Evolutionary conservation across 75 land plant genomes (phyloP), one percentile per base, ranked within the genome.

Genomic region (Cunninghamia lanceolata): DNA sequence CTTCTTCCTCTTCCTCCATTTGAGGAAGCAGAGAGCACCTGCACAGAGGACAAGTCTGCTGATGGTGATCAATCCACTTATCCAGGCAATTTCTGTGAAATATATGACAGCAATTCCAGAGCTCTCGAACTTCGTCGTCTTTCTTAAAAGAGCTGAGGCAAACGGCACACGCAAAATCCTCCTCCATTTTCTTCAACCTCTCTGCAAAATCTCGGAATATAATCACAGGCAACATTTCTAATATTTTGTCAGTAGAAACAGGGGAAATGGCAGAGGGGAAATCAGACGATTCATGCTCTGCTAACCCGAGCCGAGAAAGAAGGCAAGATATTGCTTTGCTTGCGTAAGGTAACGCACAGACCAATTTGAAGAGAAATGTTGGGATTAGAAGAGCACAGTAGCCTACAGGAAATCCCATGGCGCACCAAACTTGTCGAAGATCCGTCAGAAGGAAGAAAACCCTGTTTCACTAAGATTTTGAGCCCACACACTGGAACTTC

Each of bases 11-110:
- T 66, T 46, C 63, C 19, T 56, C 52, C 0, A 10, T 14, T 15
- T 43, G 15, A 10, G 83, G 83, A n/a, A 87, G 43, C 17, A 94
- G 87, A 39, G 88, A 82, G 3, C 88, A 79, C 66, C 96, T 46
- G 85, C 96, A 94, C 9, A 94, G 87, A 0, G 96, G 96, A 84
- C 96, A 94, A 9, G 93, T 94, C 56, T 83, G 89, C 88, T 90
- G 94, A 39, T 86, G 91, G 75, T 88, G 94, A 39, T 89, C 90
- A 85, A 94, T 78, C 96, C 96, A 94, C 83, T 91, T 89, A 87
- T 94, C 94, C 53, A 94, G 66, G 50, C 96, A 94, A 40, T 86
- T 38, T 46, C 89, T 85, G 90, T 94, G 96, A 84, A 94, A 94
- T 32, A 93, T 86, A 78, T 94, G 96, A 8, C 88, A 54, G 88